These are phyloP conservation scores for Amylocarpus encephaloides DNA, from an alignment of 2,329 filamentous ascomycete genomes.

Conservation along the genomic window DNA sequence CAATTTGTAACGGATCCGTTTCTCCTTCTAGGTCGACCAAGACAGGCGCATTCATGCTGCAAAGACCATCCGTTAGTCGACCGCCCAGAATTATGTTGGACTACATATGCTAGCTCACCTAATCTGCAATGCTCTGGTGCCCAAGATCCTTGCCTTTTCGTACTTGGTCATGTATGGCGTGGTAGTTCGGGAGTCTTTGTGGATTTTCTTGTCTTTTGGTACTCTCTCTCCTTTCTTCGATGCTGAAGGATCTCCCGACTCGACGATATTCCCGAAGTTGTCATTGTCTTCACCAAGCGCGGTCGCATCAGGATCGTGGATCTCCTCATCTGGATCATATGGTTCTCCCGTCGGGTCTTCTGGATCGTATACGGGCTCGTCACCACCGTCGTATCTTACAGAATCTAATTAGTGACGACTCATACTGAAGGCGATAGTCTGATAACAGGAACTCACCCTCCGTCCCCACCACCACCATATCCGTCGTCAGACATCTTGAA, in stretches of 20 bases:
- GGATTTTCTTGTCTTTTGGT: constrained; percentile 78
- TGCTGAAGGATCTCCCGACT: constrained; percentile 56
- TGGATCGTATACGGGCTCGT: constrained; percentile 53
- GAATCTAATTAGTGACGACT: too few relatives aligned
- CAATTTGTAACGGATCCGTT: constrained; percentile 95
- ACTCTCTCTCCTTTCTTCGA: constrained; percentile 48
- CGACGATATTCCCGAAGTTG: constrained; percentile 40
- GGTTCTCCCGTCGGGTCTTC: constrained; percentile 49
- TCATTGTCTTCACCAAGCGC: constrained; percentile 53
- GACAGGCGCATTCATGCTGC: constrained; percentile 93
- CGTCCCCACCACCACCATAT: constrained; percentile 43
- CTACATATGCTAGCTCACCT: constrained; percentile 51
- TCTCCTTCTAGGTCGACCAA: constrained; percentile 95
- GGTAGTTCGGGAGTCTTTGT: constrained; percentile 79
- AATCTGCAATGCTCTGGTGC: constrained; percentile 90
- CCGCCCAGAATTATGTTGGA: neutral
- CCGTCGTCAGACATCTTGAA: constrained; percentile 64
- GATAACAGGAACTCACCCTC: constrained; percentile 40
- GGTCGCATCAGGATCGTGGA: constrained; percentile 44
- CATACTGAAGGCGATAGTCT: neutral
- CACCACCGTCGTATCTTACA: constrained; percentile 49
- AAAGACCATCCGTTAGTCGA: neutral
- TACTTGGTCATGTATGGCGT: constrained; percentile 99
- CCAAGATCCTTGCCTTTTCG: constrained; percentile 86
- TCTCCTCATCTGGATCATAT: constrained; percentile 47